phyloP scores from a whole-genome alignment of 2,329 filamentous ascomycete species.

The Pseudogymnoascus sp. region DNA sequence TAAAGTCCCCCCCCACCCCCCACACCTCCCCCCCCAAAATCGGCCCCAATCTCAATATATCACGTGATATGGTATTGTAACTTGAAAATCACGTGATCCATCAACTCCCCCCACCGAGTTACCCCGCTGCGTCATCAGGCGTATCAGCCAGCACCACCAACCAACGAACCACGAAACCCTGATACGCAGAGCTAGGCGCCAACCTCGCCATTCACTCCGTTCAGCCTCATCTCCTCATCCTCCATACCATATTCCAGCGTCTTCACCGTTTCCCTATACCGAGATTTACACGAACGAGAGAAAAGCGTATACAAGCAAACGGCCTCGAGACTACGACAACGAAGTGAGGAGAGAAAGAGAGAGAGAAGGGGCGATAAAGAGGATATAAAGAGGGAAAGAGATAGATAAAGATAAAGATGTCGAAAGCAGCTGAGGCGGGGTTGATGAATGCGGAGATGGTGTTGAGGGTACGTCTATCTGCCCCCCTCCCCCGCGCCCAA shows the following conservation, averaged over 20 bases:
- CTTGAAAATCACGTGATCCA: not conserved
- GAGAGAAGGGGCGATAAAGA: not conserved
- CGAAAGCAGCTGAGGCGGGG: not conserved
- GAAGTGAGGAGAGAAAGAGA: not conserved
- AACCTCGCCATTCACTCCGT: not conserved
- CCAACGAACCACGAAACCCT: not conserved
- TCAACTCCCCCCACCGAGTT: not conserved
- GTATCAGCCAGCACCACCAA: not conserved
- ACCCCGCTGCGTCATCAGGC: not conserved
- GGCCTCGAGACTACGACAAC: not conserved
- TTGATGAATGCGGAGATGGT: conserved; percentile 4
- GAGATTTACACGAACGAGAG: not conserved
- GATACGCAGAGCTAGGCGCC: not conserved
- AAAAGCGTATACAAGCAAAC: not conserved
- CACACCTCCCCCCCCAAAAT: not conserved
- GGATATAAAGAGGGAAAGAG: not conserved
- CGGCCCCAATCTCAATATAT: not conserved
- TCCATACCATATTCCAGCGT: too few species aligned
- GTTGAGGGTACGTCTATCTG: not conserved
- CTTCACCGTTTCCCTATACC: not conserved
- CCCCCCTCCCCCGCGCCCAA: not conserved
- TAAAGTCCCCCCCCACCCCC: not conserved
- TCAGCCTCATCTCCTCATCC: not conserved
- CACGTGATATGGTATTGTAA: not conserved
- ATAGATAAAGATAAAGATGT: not conserved